Evolutionary conservation across 164 flowering plant genomes (phyloP).

Genomic region (Litsea cubeba): DNA sequence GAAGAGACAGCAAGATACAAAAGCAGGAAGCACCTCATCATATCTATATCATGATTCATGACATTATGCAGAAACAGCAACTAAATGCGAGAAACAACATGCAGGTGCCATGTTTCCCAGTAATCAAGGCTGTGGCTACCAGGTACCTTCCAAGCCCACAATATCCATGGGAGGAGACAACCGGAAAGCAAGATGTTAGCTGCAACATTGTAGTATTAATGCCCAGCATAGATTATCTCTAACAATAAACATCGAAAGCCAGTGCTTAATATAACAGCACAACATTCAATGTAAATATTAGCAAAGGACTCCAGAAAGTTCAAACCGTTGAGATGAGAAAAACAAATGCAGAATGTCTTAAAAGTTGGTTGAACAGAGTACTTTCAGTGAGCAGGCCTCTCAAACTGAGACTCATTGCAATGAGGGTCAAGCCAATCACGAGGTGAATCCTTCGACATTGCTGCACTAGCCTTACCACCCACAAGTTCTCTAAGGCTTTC

Average conservation of each 20-base stretch:
- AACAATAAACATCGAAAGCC: background rate
- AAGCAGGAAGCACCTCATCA: too few relatives aligned
- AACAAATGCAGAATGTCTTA: background rate
- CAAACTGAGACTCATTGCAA: conserved; percentile 85
- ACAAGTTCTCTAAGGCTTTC: conserved; percentile 78
- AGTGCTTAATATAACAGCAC: background rate
- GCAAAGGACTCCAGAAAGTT: background rate
- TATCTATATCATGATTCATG: too few relatives aligned
- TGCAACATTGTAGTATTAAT: background rate
- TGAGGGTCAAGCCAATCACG: conserved; percentile 96
- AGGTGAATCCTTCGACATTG: conserved; percentile 51
- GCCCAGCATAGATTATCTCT: background rate
- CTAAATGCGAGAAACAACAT: too few relatives aligned
- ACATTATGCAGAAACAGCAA: too few relatives aligned
- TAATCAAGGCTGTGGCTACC: too few relatives aligned
- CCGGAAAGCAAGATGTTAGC: background rate
- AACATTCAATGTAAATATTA: too few relatives aligned
- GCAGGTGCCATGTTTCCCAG: too few relatives aligned
- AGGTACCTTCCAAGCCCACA: too few relatives aligned
- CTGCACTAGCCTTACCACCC: conserved; percentile 34
- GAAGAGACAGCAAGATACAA: too few relatives aligned
- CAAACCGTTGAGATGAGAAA: background rate
- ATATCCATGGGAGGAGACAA: too few relatives aligned
- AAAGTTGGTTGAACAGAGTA: background rate
- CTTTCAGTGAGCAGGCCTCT: conserved; percentile 28